Base-by-base conservation (phyloP, 768 basidiomycete genomes). In the Hericium coralloides region DNA sequence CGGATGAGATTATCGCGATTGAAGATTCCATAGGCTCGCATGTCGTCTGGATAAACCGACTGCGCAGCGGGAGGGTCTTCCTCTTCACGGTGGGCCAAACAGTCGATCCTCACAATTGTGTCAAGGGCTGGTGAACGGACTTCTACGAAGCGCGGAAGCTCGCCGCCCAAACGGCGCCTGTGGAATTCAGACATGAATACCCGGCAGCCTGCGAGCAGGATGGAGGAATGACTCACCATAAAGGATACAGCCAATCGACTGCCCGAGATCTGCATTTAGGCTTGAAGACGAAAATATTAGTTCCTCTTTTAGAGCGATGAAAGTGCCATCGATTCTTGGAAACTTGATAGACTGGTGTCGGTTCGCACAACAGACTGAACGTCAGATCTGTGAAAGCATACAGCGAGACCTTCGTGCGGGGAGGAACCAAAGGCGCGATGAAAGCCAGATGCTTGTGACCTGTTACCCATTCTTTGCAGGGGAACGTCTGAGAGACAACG, bases 241-340 rank as follows among this genome's bases (percentile, higher is more conserved):
- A 72, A 53, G 82, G 78, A 94, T 93, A 97, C 48, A 83, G 76
- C 95, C 95, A 98, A 68, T 97, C 93, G 39, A 81, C 76, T 1
- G 89, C 86, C 53, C 92, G 75, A 5, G 87, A 84, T 26, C 89
- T 81, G 60, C 83, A 84, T 67, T 87, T 90, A 17, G 76, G 64
- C 64, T 95, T 95, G 70, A 95, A 89, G 26, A 95, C 76, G 68
- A 94, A 95, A 25, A 95, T 80, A 60, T 92, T 87, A 0, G 85
- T 90, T 4, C 93, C 92, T 58, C 80, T 79, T 52, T 77, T 67
- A 12, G 20, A 15, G n/a, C 75, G 70, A 55, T 73, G 76, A 56
- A 87, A 77, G 56, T 79, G 75, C 47, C 74, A 70, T 1, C 77
- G 79, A 25, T 75, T 67, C 43, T 75, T 78, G 2, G 73, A 67